These are phyloP conservation scores for Nicotiana knightiana DNA, from an alignment of 257 asterid genomes.

Conservation along the genomic window DNA sequence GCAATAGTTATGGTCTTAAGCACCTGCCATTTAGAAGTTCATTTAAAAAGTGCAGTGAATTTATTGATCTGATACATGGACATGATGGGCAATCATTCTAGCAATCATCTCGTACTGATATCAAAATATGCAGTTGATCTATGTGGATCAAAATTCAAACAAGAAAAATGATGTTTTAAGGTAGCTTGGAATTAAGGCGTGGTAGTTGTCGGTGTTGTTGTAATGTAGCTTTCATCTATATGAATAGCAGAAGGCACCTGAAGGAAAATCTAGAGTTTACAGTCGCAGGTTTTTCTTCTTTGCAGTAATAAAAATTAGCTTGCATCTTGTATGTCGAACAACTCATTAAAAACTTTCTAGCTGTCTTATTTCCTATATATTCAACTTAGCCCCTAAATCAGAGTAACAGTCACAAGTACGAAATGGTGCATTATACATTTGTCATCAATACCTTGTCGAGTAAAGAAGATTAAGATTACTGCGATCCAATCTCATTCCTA, in stretches of 20 bases:
- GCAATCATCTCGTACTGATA: background rate
- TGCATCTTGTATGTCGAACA: conserved; percentile 2
- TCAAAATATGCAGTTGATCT: background rate
- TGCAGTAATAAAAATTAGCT: background rate
- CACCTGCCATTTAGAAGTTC: background rate
- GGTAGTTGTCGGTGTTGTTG: background rate
- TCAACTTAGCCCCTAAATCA: background rate
- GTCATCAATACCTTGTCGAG: conserved; percentile 62
- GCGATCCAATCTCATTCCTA: conserved; percentile 85
- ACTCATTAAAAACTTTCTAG: background rate
- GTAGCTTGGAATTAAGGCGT: background rate
- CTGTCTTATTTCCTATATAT: background rate
- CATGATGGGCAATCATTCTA: background rate
- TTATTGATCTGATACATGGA: background rate
- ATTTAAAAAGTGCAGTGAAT: background rate
- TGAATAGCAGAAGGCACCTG: background rate
- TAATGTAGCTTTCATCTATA: background rate
- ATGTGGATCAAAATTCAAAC: background rate
- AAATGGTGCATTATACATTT: background rate
- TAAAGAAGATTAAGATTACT: conserved; percentile 92
- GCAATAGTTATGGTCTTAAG: background rate
- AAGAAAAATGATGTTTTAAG: background rate
- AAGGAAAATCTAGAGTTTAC: background rate
- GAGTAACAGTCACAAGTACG: background rate
- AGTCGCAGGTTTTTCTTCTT: background rate